Conservation (phyloP, 2,329 filamentous ascomycete genomes). For the Thielaviopsis punctulata region DNA sequence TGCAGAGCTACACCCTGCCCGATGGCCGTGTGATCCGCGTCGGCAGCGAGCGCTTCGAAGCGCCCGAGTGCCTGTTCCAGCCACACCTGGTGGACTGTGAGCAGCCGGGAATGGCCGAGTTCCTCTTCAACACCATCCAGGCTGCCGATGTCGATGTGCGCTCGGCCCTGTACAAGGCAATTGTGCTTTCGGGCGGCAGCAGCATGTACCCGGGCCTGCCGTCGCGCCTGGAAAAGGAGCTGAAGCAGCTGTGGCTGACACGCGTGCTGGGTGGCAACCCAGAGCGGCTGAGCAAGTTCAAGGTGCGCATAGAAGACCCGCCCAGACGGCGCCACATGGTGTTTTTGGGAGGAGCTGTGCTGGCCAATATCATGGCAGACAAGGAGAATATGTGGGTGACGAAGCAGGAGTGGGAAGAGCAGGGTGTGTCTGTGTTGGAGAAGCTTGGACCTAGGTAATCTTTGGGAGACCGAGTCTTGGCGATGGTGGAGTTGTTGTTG, state of each 20-base stretch:
- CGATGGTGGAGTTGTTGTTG: not conserved
- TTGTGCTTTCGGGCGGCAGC: conserved; percentile 88
- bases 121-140: conserved; percentile 98
- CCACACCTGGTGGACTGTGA: conserved; percentile 95
- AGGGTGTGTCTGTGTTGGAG: conserved; percentile 67
- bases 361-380: conserved; percentile 98
- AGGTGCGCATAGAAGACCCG: conserved; percentile 96
- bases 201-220: conserved; percentile 98
- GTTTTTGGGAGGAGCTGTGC: conserved; percentile 89
- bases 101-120: conserved; percentile 89
- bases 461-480: not conserved
- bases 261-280: conserved; percentile 80
- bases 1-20: conserved; percentile 93
- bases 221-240: conserved; percentile 87
- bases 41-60: conserved; percentile 93
- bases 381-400: conserved; percentile 99
- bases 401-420: conserved; percentile 92
- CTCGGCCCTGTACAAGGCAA: conserved; percentile 86
- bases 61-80: conserved; percentile 95
- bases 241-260: conserved; percentile 97
- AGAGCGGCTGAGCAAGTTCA: conserved; percentile 94
- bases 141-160: conserved; percentile 88
- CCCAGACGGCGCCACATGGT: conserved; percentile 96
- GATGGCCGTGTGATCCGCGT: conserved; percentile 93
- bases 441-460: conserved; percentile 76